phyloP scores from a whole-genome alignment of 306 rosid genomes.

The Macrotyloma uniflorum region DNA sequence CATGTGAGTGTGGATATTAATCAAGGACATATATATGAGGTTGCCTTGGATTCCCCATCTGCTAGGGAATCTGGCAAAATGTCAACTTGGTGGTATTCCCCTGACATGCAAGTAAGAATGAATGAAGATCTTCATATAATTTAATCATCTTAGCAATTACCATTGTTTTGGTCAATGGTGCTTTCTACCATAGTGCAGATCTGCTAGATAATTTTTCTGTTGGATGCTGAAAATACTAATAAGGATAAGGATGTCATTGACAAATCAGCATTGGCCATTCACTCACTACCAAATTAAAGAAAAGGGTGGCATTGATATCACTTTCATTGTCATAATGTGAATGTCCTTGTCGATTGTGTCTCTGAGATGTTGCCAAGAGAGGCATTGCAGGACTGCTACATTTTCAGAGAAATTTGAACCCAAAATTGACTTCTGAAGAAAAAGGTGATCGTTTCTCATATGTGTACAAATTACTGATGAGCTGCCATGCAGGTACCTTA shows the following conservation, averaged over 20 bases:
- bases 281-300: neutral
- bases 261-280: neutral
- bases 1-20: neutral
- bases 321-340: conserved; percentile 2
- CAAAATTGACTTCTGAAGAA: neutral
- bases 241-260: neutral
- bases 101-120: neutral
- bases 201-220: neutral
- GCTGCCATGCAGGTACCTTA: neutral
- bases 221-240: neutral
- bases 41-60: neutral
- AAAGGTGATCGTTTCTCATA: neutral
- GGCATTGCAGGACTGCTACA: neutral
- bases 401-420: neutral
- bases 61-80: neutral
- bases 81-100: neutral
- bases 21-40: neutral
- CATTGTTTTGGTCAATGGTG: neutral
- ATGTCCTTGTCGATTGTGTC: neutral
- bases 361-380: neutral
- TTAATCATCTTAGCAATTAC: neutral
- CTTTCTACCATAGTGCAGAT: neutral
- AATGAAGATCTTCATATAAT: neutral
- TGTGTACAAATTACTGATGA: neutral
- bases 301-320: neutral